A percentile compares a stretch with the other conserved stretches of the same genome.
Conservation (phyloP, 495 filamentous ascomycete genomes). For the Penicillium salamii region DNA sequence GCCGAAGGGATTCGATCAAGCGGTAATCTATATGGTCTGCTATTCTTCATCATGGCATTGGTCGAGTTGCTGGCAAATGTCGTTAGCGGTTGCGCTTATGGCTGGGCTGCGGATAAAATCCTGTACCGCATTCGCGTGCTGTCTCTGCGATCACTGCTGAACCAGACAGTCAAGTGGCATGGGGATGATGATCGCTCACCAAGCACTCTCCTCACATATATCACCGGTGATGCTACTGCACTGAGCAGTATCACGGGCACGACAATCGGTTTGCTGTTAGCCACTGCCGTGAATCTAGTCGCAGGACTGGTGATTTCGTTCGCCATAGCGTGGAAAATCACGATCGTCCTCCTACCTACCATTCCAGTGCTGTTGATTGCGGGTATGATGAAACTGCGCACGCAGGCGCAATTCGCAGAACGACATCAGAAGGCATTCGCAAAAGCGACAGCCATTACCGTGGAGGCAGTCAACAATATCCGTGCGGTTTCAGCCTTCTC, state of each 20-base stretch:
- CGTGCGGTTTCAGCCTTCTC: conserved; percentile 51
- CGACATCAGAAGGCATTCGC: conserved; percentile 54
- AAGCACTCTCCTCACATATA: conserved; percentile 40
- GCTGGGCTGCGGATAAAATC: conserved; percentile 50
- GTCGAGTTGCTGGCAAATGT: conserved; percentile 51
- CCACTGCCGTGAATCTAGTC: conserved; percentile 39
- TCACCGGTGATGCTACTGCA: conserved; percentile 47
- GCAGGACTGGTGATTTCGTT: conserved; percentile 37
- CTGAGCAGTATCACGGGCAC: conserved; percentile 47
- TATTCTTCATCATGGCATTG: conserved; percentile 54
- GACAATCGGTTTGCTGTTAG: conserved; percentile 42
- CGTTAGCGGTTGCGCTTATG: conserved; percentile 45
- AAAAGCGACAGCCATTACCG: conserved; percentile 46
- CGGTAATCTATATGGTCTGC: conserved; percentile 48
- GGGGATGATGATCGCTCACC: conserved; percentile 42
- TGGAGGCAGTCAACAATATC: conserved; percentile 51
- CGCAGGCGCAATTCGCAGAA: conserved; percentile 53
- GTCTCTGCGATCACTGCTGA: conserved; percentile 47
- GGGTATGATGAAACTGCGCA: conserved; percentile 52
- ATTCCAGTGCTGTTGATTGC: conserved; percentile 41
- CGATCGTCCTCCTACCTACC: conserved; percentile 35
- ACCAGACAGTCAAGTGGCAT: conserved; percentile 52
- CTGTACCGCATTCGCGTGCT: conserved; percentile 46
- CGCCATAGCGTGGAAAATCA: conserved; percentile 41
- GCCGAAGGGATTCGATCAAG: conserved; percentile 31